Conservation (phyloP, 768 basidiomycete genomes). For the Coprinopsis marcescibilis region DNA sequence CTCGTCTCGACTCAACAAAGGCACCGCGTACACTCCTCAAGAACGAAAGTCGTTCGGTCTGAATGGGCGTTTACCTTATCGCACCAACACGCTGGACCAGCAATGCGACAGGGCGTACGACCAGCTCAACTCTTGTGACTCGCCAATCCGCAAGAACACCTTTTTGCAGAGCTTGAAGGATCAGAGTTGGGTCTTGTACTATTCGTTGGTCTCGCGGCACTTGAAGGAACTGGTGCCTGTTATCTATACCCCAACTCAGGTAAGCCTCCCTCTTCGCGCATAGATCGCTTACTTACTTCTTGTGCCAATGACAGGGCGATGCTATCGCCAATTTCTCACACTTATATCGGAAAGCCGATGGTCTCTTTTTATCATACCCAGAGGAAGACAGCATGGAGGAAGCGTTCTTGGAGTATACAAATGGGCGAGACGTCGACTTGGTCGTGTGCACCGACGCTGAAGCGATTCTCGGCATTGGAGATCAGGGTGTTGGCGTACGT, state of each 20-base stretch:
- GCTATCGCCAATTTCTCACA: conserved; percentile 83
- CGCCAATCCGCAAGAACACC: conserved; percentile 54
- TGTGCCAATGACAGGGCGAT: conserved; percentile 46
- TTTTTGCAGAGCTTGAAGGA: conserved; percentile 73
- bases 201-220: conserved; percentile 53
- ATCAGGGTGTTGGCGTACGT: conserved; percentile 61
- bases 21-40: conserved; percentile 62
- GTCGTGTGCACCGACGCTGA: conserved; percentile 83
- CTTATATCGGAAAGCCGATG: conserved; percentile 74
- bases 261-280: conserved; percentile 19
- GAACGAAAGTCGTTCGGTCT: conserved; percentile 72
- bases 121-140: conserved; percentile 39
- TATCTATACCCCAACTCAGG: conserved; percentile 81
- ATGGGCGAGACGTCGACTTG: conserved; percentile 60
- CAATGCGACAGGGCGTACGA: conserved; percentile 72
- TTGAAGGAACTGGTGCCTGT: conserved; percentile 61
- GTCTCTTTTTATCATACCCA: conserved; percentile 63
- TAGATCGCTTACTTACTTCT: neutral
- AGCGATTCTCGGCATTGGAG: conserved; percentile 71
- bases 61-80: conserved; percentile 41
- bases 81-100: conserved; percentile 62
- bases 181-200: conserved; percentile 83
- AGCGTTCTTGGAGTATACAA: conserved; percentile 65
- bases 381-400: conserved; percentile 67
- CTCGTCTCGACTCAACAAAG: conserved; percentile 71